phyloP scores from a whole-genome alignment of 1,139 yeast genomes.

The Saccharomyces hybrid region DNA sequence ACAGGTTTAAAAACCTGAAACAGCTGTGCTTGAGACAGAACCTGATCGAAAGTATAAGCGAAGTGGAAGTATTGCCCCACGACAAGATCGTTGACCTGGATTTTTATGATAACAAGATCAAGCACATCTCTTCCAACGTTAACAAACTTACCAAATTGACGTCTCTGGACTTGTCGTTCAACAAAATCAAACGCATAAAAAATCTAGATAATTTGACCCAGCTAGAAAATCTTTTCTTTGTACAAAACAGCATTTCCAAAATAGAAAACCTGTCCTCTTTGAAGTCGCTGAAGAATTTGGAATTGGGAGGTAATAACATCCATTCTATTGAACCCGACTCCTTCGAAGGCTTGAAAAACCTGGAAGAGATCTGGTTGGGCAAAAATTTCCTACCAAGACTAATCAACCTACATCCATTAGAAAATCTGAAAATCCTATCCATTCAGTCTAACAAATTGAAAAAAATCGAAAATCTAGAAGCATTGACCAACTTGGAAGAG shows the following conservation, averaged over 20 bases:
- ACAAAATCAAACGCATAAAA: slow-evolving; percentile 80
- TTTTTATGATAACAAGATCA: slow-evolving; percentile 83
- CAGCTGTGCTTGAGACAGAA: slow-evolving; percentile 77
- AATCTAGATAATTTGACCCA: slow-evolving; percentile 59
- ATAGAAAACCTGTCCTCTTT: slow-evolving; percentile 62
- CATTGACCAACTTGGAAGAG: slow-evolving; percentile 67
- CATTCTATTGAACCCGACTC: slow-evolving; percentile 47
- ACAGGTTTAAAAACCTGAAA: slow-evolving; percentile 51
- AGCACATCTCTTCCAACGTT: slow-evolving; percentile 66
- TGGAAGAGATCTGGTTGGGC: slow-evolving; percentile 88
- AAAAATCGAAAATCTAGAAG: slow-evolving; percentile 75
- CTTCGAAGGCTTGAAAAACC: slow-evolving; percentile 39
- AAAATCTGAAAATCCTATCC: slow-evolving; percentile 68
- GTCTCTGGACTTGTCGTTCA: slow-evolving; percentile 78
- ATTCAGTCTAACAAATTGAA: slow-evolving; percentile 82
- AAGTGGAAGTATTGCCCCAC: slow-evolving; percentile 52
- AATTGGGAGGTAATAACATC: slow-evolving; percentile 86
- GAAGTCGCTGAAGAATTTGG: slow-evolving; percentile 56
- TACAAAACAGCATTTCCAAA: slow-evolving; percentile 75
- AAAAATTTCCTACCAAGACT: slow-evolving; percentile 68
- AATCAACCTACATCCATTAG: slow-evolving; percentile 54
- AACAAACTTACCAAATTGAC: slow-evolving; percentile 52
- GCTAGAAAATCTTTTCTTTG: slow-evolving; percentile 67
- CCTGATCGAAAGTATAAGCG: slow-evolving; percentile 63
- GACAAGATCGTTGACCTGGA: slow-evolving; percentile 69